Percentiles rank a stretch among this genome's conserved stretches.
phyloP scores from a whole-genome alignment of 306 rosid species.

The Inga leiocalycina region DNA sequence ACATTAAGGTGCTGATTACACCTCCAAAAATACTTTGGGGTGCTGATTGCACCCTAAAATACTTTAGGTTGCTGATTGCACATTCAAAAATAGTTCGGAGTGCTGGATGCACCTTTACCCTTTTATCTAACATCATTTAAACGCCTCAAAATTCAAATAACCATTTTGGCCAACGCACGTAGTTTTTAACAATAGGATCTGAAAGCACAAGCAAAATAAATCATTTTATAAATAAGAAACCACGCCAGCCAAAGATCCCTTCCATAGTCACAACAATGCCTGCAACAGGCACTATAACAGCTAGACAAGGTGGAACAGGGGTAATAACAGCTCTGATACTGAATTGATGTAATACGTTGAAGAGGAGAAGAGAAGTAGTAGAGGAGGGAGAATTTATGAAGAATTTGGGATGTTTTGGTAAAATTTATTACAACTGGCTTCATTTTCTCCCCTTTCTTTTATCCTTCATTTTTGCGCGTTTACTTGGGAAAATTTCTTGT shows the following conservation, averaged over 20 bases:
- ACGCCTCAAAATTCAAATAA: not conserved
- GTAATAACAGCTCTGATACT: not conserved
- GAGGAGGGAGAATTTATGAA: not conserved
- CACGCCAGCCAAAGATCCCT: not conserved
- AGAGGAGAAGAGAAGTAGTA: not conserved
- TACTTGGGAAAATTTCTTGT: not conserved
- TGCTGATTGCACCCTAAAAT: no score
- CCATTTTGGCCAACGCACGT: not conserved
- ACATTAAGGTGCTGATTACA: no score
- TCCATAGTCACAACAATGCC: not conserved
- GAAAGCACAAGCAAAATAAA: not conserved
- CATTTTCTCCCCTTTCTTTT: not conserved
- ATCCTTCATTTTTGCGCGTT: not conserved
- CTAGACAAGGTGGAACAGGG: not conserved
- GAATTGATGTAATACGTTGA: no score
- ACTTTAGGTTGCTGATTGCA: no score
- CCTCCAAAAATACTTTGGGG: no score
- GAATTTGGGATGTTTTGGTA: not conserved
- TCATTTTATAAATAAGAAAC: not conserved
- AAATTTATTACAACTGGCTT: not conserved
- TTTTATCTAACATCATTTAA: not conserved
- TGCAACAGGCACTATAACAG: not conserved
- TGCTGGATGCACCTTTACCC: no score
- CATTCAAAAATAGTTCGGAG: no score
- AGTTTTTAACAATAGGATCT: not conserved